Base-by-base conservation (phyloP, 2,329 filamentous ascomycete species). In the Diaporthe sp. region DNA sequence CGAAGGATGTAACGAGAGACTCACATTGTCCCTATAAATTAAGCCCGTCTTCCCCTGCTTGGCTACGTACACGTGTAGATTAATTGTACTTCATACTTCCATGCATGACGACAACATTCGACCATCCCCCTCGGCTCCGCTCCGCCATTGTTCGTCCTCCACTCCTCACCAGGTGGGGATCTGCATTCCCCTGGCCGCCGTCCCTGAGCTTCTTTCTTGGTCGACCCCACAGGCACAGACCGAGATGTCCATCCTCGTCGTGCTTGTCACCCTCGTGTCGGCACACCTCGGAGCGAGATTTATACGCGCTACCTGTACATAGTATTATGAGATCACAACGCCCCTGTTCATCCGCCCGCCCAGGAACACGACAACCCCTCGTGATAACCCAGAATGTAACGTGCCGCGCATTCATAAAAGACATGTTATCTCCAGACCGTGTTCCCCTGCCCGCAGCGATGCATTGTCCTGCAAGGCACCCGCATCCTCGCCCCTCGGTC, bases 231-330 rank as follows among this genome's bases (percentile, higher is more conserved):
- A 50, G 28, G 10, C 42, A 38, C 64, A 38, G 33, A 28, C 33
- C 33, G 22, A 54, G 15, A 68, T 40, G 54, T 25, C 30, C 7
- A 22, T n/a, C 30, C 42, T 52, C 42, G 42, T 19, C 45, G 1
- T 35, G 42, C 61, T 22, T 38, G 64, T 35, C 61, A 35, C 61
- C 28, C 42, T 35, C 30, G 15, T 54, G 47, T 68, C 64, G 64
- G 64, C 64, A 68, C 64, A 68, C 64, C 64, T 68, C 64, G 64
- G 64, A 9, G 64, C 64, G 64, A 68, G 64, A 10, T 12, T 3
- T 40, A 30, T 35, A 42, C n/a, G 22, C 55, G 28, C 28, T 57
- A n/a, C n/a, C n/a, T n/a, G n/a, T n/a, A 6, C 30, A 30, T 22
- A 12, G 3, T 12, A 8, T 19, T 40, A 68, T 68, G 64, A 52